Conservation (phyloP, 129 eudicot genomes). For the Flaveria bidentis region DNA sequence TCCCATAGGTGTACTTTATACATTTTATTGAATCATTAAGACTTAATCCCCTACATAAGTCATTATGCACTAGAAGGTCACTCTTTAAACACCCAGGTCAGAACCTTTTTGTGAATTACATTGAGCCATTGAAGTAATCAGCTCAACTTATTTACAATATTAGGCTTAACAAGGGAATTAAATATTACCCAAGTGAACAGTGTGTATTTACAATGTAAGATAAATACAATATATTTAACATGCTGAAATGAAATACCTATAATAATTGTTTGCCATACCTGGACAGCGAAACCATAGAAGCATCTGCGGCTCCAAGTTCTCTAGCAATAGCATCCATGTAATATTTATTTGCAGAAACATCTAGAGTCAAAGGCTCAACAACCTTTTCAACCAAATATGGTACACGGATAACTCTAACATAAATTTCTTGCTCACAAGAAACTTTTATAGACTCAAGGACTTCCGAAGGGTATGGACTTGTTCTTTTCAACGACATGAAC, state of each 20-base stretch:
- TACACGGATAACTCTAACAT: slow-evolving; percentile 49
- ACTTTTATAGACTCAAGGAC: slow-evolving; percentile 42
- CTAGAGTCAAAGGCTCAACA: slow-evolving; percentile 51
- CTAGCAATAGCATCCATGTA: slow-evolving; percentile 83
- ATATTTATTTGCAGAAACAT: slow-evolving; percentile 54
- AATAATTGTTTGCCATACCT: slow-evolving; percentile 47
- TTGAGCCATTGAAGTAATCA: neutral
- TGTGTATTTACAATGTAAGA: neutral
- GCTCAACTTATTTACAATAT: neutral
- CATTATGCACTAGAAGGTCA: slow-evolving; percentile 10
- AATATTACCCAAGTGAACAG: neutral
- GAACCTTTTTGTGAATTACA: neutral
- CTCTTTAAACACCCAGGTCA: neutral
- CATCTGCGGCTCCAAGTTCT: slow-evolving; percentile 71
- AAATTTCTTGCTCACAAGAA: slow-evolving; percentile 33
- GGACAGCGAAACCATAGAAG: slow-evolving; percentile 69
- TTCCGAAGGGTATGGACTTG: slow-evolving; percentile 59
- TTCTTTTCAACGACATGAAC: slow-evolving; percentile 58
- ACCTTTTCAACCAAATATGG: slow-evolving; percentile 52
- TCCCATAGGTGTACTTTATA: neutral
- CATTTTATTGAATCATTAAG: neutral
- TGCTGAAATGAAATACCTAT: slow-evolving; percentile 22
- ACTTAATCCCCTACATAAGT: neutral
- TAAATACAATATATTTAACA: slow-evolving; percentile 1
- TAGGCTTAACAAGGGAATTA: neutral